Evolutionary conservation across 176 grass and related monocot species (phyloP), one percentile per base, ranked within the genome.

Genomic region (Lolium perenne): DNA sequence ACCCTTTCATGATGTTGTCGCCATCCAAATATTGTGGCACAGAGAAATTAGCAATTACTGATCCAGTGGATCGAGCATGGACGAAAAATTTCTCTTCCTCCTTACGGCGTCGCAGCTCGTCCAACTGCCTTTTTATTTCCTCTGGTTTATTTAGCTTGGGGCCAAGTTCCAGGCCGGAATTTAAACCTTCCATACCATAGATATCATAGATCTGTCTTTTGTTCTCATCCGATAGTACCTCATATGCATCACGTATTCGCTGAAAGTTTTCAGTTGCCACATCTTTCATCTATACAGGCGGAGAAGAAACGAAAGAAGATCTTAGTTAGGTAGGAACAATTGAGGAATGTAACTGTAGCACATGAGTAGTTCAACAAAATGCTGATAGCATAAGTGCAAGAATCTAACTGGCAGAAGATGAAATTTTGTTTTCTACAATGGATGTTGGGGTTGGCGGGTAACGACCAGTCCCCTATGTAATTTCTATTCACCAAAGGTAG

Each of bases 151-250:
- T 99, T 74, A 99, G 89, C 82, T 91, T 92, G 45, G 97, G 94
- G 18, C 97, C 97, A 89, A 99, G 86, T 84, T 99, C 97, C 68
- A 99, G 82, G 40, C 94, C 92, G 71, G 94, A 96, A 78, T 72
- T 96, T 57, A 99, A 90, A 48, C 97, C 97, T 92, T 99, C 97
- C 92, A 99, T 99, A 18, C 94, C 97, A 89, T 99, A 96, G 15
- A 99, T 92, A 80, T 99, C 97, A 86, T 99, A 99, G n/a, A 99
- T 94, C 81, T 96, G 94, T 47, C 97, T 92, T 94, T 96, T 99
- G 58, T 91, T 86, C 73, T 89, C 91, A 86, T 99, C 92, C 3
- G 82, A 92, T 81, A 99, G 82, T 76, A 99, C 83, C 74, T 93
- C 92, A 51, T 99, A 96, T 85, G 97, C 97, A 84, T 96, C 94